A percentile compares a stretch with the other conserved stretches of the same genome.
These are phyloP conservation scores for Quercus parvula DNA, from an alignment of 306 rosid genomes.

Conservation along the genomic window DNA sequence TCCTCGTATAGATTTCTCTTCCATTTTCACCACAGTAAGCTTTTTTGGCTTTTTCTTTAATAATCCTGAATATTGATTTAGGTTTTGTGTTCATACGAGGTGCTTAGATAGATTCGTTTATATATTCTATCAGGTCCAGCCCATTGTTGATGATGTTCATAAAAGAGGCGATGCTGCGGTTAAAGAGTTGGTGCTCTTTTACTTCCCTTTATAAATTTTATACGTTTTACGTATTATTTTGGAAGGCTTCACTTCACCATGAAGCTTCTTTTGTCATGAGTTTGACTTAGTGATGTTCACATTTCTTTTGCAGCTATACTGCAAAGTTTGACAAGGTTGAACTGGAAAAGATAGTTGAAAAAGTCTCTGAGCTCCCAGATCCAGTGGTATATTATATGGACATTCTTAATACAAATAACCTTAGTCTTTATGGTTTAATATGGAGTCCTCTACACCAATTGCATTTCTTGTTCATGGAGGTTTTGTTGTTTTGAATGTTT, in stretches of 20 bases:
- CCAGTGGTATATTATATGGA: conserved; percentile 62
- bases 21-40: conserved; percentile 70
- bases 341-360: conserved; percentile 53
- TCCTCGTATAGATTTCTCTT: conserved; percentile 88
- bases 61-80: background rate
- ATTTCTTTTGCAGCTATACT: conserved; percentile 56
- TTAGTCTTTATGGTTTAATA: background rate
- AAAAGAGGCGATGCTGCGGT: conserved; percentile 82
- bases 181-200: conserved; percentile 52
- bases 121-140: conserved; percentile 63
- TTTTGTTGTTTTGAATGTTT: background rate
- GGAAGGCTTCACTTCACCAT: background rate
- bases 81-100: background rate
- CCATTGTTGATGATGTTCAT: conserved; percentile 85
- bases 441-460: background rate
- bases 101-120: background rate
- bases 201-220: background rate
- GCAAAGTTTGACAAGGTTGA: conserved; percentile 77
- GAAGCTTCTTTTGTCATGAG: background rate
- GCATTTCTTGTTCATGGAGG: background rate
- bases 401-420: background rate
- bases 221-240: background rate
- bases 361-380: conserved; percentile 75
- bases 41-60: background rate
- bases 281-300: conserved; percentile 5